A percentile compares a stretch with the other conserved stretches of the same genome.
These are phyloP conservation scores for Globisporangium paroecandrum DNA, from an alignment of 352 stramenopile species.

Conservation along the genomic window DNA sequence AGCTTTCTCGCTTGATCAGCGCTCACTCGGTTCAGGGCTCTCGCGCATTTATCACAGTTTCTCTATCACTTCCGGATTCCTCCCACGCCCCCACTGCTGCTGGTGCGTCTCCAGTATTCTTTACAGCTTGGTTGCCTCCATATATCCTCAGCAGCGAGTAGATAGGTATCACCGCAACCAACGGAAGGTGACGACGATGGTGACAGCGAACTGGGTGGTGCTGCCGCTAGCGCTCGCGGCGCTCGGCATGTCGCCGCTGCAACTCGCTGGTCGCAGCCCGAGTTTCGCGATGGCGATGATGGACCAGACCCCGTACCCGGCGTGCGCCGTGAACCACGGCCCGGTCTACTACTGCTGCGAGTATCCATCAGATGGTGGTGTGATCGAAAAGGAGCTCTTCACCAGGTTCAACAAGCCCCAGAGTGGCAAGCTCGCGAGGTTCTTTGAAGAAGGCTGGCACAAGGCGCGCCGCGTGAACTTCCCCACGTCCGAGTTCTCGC, in stretches of 20 bases:
- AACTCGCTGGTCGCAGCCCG: neutral
- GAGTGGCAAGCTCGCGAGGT: slow-evolving; percentile 15
- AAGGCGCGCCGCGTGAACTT: slow-evolving; percentile 29
- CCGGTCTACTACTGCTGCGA: slow-evolving; percentile 31
- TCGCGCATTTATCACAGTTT: neutral
- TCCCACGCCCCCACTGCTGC: neutral
- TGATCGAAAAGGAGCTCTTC: slow-evolving; percentile 24
- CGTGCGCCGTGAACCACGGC: slow-evolving; percentile 26
- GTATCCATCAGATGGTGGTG: slow-evolving; percentile 7
- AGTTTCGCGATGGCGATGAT: neutral
- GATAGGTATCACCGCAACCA: neutral
- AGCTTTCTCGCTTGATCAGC: neutral
- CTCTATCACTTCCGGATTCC: neutral
- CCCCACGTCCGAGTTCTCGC: slow-evolving; percentile 20
- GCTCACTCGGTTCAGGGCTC: neutral
- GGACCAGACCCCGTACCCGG: slow-evolving; percentile 21
- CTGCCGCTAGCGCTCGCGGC: slow-evolving; percentile 1
- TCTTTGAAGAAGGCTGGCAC: slow-evolving; percentile 22
- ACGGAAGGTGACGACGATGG: neutral
- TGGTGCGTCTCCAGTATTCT: neutral
- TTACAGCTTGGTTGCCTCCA: too few relatives aligned
- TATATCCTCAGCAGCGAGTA: too few relatives aligned
- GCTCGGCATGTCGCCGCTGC: neutral
- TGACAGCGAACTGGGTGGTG: neutral
- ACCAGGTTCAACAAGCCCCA: slow-evolving; percentile 25